These are phyloP conservation scores for Pyricularia sp. DNA, from an alignment of 2,329 filamentous ascomycete species.

Conservation along the genomic window DNA sequence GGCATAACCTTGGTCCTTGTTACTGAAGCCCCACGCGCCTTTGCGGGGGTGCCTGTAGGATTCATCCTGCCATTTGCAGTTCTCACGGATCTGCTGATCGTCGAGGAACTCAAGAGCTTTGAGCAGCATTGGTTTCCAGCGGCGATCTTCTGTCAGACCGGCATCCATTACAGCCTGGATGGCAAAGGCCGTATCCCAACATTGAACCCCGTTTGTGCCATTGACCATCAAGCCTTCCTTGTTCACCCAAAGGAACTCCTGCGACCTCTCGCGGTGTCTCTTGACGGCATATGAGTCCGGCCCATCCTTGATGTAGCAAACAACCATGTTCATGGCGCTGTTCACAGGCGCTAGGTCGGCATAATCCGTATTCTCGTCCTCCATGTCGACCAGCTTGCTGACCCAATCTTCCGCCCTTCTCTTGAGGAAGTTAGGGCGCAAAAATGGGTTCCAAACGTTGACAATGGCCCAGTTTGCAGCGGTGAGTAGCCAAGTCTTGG, in stretches of 20 bases:
- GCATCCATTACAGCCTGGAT: constrained; percentile 73
- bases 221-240: constrained; percentile 87
- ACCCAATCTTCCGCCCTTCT: constrained; percentile 66
- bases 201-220: constrained; percentile 95
- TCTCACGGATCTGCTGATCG: constrained; percentile 77
- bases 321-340: constrained; percentile 77
- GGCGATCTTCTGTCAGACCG: constrained; percentile 61
- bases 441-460: constrained; percentile 66
- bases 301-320: constrained; percentile 74
- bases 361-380: constrained; percentile 87
- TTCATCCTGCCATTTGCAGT: constrained; percentile 60
- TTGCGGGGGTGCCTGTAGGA: constrained; percentile 87
- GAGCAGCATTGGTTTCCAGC: constrained; percentile 70
- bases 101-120: constrained; percentile 80
- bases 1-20: constrained; percentile 79
- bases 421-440: constrained; percentile 53
- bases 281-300: constrained; percentile 58
- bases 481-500: constrained; percentile 76
- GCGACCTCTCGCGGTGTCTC: constrained; percentile 65
- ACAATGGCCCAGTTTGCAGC: constrained; percentile 64
- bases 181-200: constrained; percentile 87
- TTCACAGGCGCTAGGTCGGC: constrained; percentile 81
- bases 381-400: constrained; percentile 74
- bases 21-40: constrained; percentile 94
- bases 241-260: constrained; percentile 88